Percentiles rank a stretch among this genome's conserved stretches.
Evolutionary conservation across 2,329 filamentous ascomycete genomes (phyloP).

Genomic region (Colletotrichum costaricense): DNA sequence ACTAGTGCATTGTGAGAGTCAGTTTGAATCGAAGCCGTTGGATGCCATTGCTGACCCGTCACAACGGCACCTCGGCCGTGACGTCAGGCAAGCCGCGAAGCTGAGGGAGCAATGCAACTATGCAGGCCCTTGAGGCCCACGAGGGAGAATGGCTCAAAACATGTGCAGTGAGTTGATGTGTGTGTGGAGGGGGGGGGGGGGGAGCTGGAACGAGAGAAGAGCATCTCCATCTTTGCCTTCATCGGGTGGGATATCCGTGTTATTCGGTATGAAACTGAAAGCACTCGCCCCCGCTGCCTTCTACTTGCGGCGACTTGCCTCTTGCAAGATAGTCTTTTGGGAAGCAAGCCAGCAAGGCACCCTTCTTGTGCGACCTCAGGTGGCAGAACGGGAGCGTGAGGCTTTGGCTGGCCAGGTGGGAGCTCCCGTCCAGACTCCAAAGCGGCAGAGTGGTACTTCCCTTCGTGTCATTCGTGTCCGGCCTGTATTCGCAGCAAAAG

Average conservation of each 20-base stretch:
- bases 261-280: no score
- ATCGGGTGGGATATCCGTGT: no score
- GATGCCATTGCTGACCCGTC: conserved; percentile 6
- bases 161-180: no score
- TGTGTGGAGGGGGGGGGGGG: no score
- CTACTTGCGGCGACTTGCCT: conserved; percentile 17
- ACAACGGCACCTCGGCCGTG: conserved; percentile 8
- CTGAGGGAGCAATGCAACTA: neutral
- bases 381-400: neutral
- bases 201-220: no score
- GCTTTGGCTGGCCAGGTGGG: neutral
- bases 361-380: conserved; percentile 20
- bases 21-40: conserved; percentile 16
- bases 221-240: neutral
- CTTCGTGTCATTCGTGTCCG: neutral
- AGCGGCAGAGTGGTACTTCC: neutral
- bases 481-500: neutral
- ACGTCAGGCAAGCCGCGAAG: conserved; percentile 24
- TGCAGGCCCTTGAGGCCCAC: neutral
- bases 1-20: conserved; percentile 27
- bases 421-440: neutral
- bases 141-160: neutral
- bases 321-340: conserved; percentile 8
- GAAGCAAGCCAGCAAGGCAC: neutral
- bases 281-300: neutral